These are phyloP conservation scores for Castanopsis chinensis DNA, from an alignment of 306 rosid genomes.

Conservation along the genomic window DNA sequence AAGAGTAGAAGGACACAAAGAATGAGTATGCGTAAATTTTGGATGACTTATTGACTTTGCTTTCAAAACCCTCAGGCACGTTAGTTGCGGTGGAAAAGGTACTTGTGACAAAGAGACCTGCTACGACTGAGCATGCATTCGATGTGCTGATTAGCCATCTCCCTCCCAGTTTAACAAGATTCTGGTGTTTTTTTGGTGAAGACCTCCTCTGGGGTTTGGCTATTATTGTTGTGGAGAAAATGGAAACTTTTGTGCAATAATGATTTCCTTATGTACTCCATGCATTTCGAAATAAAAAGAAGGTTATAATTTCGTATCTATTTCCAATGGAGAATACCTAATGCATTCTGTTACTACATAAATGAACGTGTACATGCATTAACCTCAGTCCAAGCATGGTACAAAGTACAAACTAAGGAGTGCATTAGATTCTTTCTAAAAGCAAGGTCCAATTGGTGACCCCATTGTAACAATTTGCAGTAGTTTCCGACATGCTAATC, in stretches of 20 bases:
- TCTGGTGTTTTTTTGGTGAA: constrained; percentile 35
- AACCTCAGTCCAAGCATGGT: too few species aligned
- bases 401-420: too few species aligned
- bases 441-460: too few species aligned
- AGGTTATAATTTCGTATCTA: too few species aligned
- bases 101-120: constrained; percentile 49
- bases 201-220: constrained; percentile 33
- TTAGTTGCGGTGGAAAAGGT: constrained; percentile 37
- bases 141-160: constrained; percentile 44
- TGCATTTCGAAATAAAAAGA: too few species aligned
- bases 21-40: constrained; percentile 31
- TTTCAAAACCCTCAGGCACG: constrained; percentile 31
- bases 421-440: too few species aligned
- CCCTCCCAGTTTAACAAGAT: constrained; percentile 8
- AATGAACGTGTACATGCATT: too few species aligned
- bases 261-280: constrained; percentile 37
- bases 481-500: too few species aligned
- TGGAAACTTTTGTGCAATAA: constrained; percentile 27
- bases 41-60: constrained; percentile 15
- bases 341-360: too few species aligned
- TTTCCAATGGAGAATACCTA: too few species aligned
- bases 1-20: constrained; percentile 39
- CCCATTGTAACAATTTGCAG: too few species aligned
- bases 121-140: constrained; percentile 50
- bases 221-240: constrained; percentile 6